These are phyloP conservation scores for Coprinopsis marcescibilis DNA, from an alignment of 768 basidiomycete genomes.

Conservation along the genomic window DNA sequence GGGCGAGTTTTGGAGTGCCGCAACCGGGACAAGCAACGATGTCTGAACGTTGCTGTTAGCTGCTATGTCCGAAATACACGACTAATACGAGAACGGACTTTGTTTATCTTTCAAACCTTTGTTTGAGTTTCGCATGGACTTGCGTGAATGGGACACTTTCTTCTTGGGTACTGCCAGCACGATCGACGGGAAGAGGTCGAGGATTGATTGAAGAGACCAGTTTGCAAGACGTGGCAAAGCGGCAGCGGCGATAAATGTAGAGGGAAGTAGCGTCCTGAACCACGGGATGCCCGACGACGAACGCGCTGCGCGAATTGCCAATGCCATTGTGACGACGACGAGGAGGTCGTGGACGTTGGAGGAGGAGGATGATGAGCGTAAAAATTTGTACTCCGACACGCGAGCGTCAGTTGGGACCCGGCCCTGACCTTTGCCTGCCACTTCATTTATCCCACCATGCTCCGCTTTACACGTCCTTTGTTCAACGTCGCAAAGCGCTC, in stretches of 20 bases:
- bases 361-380: constrained; percentile 14
- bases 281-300: constrained; percentile 15
- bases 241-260: constrained; percentile 20
- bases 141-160: constrained; percentile 88
- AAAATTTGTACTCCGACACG: constrained; percentile 38
- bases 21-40: constrained; percentile 90
- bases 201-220: constrained; percentile 36
- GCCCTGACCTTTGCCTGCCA: constrained; percentile 11
- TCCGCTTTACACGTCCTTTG: constrained; percentile 71
- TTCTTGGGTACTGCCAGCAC: constrained; percentile 92
- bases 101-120: constrained; percentile 94
- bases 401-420: constrained; percentile 5
- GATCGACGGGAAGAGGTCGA: constrained; percentile 82
- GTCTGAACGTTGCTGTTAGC: constrained; percentile 42
- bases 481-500: constrained; percentile 58
- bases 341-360: constrained; percentile 6
- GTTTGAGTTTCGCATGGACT: constrained; percentile 91
- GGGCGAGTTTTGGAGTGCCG: constrained; percentile 81
- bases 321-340: constrained; percentile 10
- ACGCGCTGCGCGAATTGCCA: constrained; percentile 21
- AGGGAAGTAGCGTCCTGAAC: constrained; percentile 16
- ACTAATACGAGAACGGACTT: constrained; percentile 43
- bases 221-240: constrained; percentile 10
- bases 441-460: constrained; percentile 46
- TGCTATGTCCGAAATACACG: background rate